A percentile compares a stretch with the other conserved stretches of the same genome.
Conservation (phyloP, 2,329 filamentous ascomycete genomes). For the Cercospora berteroae region DNA sequence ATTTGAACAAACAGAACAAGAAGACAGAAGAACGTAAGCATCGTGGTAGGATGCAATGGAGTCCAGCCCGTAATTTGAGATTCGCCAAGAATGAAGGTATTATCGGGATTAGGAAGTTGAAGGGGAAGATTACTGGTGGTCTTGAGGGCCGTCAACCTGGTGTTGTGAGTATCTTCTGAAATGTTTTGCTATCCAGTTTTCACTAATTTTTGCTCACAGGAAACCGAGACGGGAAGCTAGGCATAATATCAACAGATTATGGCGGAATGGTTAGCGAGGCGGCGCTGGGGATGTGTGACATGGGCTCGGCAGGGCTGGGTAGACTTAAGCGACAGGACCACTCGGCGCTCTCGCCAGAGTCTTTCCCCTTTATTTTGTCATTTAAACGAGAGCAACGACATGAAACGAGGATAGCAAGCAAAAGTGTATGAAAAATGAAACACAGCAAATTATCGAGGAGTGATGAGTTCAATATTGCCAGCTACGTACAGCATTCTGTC, state of each 20-base stretch:
- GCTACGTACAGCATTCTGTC: constrained; percentile 25
- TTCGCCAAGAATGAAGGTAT: constrained; percentile 88
- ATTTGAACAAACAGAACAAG: constrained; percentile 66
- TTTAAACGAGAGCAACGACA: background rate
- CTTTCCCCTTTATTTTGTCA: background rate
- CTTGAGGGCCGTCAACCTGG: constrained; percentile 81
- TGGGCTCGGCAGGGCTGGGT: background rate
- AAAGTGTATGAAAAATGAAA: background rate
- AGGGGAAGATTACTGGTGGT: constrained; percentile 67
- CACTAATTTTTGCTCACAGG: constrained; percentile 21
- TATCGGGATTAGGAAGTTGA: constrained; percentile 72
- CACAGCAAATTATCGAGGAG: constrained; percentile 1
- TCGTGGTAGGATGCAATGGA: constrained; percentile 92
- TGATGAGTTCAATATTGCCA: constrained; percentile 11
- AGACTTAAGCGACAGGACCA: background rate
- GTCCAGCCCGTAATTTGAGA: constrained; percentile 76
- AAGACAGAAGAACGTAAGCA: constrained; percentile 78
- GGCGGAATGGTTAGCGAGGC: background rate
- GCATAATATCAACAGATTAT: background rate
- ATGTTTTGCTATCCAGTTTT: background rate
- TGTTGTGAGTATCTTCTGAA: constrained; percentile 52
- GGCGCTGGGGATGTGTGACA: background rate
- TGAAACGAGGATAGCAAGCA: background rate
- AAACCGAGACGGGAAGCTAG: constrained; percentile 24
- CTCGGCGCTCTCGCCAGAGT: background rate